A percentile compares a stretch with the other conserved stretches of the same genome.
These are phyloP conservation scores for Pseudonitzschia multistriata DNA, from an alignment of 108 stramenopile species.

Conservation along the genomic window DNA sequence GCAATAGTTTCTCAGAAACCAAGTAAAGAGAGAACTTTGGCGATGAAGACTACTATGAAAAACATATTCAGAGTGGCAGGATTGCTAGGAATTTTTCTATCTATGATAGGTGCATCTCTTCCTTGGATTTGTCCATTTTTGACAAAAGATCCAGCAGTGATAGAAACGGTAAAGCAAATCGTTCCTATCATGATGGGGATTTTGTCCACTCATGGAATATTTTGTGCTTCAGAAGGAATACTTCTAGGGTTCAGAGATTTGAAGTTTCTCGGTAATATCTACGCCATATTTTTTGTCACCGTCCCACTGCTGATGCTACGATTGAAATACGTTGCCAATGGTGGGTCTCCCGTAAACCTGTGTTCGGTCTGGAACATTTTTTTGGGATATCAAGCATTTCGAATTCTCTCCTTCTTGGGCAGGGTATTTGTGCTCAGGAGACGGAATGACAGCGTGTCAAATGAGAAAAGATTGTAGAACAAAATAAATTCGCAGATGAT, in stretches of 20 bases:
- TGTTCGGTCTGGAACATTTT: slow-evolving; percentile 54
- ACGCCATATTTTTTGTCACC: slow-evolving; percentile 51
- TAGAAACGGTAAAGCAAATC: slow-evolving; percentile 37
- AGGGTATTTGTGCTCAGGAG: not conserved
- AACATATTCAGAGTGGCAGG: slow-evolving; percentile 17
- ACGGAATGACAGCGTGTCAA: not conserved
- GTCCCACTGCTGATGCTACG: slow-evolving; percentile 59
- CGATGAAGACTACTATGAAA: not conserved
- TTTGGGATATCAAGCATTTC: slow-evolving; percentile 45
- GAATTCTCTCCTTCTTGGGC: slow-evolving; percentile 15
- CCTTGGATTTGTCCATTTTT: slow-evolving; percentile 40
- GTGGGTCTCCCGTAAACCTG: slow-evolving; percentile 42
- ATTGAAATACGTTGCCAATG: slow-evolving; percentile 48
- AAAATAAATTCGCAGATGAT: not conserved
- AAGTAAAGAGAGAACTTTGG: not conserved
- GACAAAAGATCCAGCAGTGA: slow-evolving; percentile 48
- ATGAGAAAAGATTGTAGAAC: not conserved
- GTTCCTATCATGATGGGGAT: slow-evolving; percentile 43
- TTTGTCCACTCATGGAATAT: slow-evolving; percentile 50
- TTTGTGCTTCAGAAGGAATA: slow-evolving; percentile 60
- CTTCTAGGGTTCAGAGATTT: slow-evolving; percentile 62
- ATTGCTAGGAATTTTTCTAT: slow-evolving; percentile 7
- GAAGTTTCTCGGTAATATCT: slow-evolving; percentile 45
- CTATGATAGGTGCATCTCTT: slow-evolving; percentile 18
- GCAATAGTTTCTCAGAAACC: slow-evolving; percentile 9